These are phyloP conservation scores for Vigna nakashimae DNA, from an alignment of 306 rosid genomes.

Conservation along the genomic window DNA sequence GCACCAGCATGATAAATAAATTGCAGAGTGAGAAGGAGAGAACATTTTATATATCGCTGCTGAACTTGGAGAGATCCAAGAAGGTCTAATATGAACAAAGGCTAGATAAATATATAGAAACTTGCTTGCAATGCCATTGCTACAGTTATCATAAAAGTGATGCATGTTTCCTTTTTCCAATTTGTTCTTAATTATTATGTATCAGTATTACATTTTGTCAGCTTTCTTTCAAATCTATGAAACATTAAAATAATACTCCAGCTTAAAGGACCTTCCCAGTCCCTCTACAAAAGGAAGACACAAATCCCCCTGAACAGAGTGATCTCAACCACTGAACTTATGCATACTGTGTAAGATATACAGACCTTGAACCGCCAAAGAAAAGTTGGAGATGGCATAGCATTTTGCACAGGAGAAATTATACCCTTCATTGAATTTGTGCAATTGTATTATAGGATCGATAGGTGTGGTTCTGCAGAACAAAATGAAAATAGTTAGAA, in stretches of 20 bases:
- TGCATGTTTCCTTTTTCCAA: not conserved
- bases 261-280: constrained; percentile 23
- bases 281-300: not conserved
- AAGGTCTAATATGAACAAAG: constrained; percentile 18
- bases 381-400: constrained; percentile 82
- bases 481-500: constrained; percentile 19
- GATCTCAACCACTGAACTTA: not conserved
- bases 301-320: not conserved
- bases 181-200: not conserved
- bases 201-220: not conserved
- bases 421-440: constrained; percentile 65
- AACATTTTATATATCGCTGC: not conserved
- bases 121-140: constrained; percentile 10
- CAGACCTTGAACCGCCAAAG: constrained; percentile 94
- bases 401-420: constrained; percentile 59
- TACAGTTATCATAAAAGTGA: constrained; percentile 19
- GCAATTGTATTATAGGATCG: constrained; percentile 32
- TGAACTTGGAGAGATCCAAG: constrained; percentile 18
- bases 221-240: not conserved
- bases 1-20: not conserved
- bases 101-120: constrained; percentile 11
- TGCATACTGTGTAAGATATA: constrained; percentile 18
- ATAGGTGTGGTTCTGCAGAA: constrained; percentile 37
- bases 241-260: not conserved
- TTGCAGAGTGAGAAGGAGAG: not conserved